Percentiles rank a stretch among this genome's conserved stretches.
Evolutionary conservation across 2,329 filamentous ascomycete genomes (phyloP).

Genomic region (Plenodomus biglobosus): DNA sequence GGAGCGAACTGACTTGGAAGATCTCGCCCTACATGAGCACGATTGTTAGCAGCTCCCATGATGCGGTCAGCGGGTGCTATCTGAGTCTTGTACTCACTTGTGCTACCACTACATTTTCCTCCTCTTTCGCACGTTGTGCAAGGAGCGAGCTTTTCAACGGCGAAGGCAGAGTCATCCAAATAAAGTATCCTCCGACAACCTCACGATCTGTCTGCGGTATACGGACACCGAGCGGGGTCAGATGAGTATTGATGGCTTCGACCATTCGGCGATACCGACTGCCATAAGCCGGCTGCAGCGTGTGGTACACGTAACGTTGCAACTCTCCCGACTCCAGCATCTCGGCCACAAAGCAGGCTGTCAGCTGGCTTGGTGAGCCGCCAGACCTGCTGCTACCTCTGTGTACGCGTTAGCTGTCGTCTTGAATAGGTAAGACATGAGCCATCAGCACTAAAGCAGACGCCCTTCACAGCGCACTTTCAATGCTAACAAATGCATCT

Average conservation of each 20-base stretch:
- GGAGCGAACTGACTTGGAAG: slow-evolving; percentile 56
- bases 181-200: slow-evolving; percentile 78
- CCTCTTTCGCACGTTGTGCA: slow-evolving; percentile 58
- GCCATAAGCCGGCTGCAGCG: slow-evolving; percentile 60
- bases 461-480: slow-evolving; percentile 1
- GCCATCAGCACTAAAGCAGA: slow-evolving; percentile 4
- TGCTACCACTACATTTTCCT: slow-evolving; percentile 69
- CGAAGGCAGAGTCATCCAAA: slow-evolving; percentile 71
- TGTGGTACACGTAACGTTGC: slow-evolving; percentile 55
- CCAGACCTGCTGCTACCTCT: slow-evolving; percentile 62
- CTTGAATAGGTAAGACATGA: slow-evolving; percentile 5
- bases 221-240: slow-evolving; percentile 65
- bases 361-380: slow-evolving; percentile 62
- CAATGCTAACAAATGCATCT: neutral
- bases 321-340: slow-evolving; percentile 56
- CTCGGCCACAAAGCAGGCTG: slow-evolving; percentile 58
- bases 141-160: slow-evolving; percentile 58
- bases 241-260: slow-evolving; percentile 58
- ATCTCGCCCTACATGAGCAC: slow-evolving; percentile 59
- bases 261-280: slow-evolving; percentile 59
- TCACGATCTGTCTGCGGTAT: slow-evolving; percentile 48
- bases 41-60: slow-evolving; percentile 18
- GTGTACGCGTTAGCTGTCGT: slow-evolving; percentile 24
- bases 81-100: slow-evolving; percentile 36
- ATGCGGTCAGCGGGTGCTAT: slow-evolving; percentile 3